Evolutionary conservation across 129 eudicot genomes (phyloP).

Genomic region (Scalesia atractyloides): DNA sequence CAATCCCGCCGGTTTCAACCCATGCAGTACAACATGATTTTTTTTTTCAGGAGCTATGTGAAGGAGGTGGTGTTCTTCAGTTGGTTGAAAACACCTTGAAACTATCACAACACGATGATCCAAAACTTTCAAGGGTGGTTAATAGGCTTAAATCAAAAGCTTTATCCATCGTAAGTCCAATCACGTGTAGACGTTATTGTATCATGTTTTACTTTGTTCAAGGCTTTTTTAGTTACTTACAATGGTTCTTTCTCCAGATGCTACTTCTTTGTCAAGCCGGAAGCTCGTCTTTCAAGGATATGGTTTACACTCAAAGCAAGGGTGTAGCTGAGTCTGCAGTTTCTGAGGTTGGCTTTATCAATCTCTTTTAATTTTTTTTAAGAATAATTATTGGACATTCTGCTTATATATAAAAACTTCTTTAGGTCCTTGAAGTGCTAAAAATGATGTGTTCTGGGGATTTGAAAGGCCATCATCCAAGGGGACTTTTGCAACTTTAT

Average conservation of each 20-base stretch:
- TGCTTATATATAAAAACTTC: neutral
- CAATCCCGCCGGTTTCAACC: neutral
- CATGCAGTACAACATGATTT: neutral
- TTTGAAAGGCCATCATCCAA: slow-evolving; percentile 41
- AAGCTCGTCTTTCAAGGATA: slow-evolving; percentile 66
- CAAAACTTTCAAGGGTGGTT: slow-evolving; percentile 44
- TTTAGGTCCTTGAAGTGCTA: slow-evolving; percentile 70
- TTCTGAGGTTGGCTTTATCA: slow-evolving; percentile 51
- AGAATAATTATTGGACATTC: neutral
- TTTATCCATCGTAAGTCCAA: slow-evolving; percentile 67
- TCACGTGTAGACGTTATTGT: neutral
- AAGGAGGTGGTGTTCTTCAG: slow-evolving; percentile 62
- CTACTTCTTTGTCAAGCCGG: slow-evolving; percentile 72
- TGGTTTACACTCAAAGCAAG: slow-evolving; percentile 62
- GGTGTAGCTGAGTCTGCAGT: slow-evolving; percentile 64
- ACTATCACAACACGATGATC: slow-evolving; percentile 26
- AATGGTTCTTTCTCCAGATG: slow-evolving; percentile 52
- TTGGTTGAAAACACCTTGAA: slow-evolving; percentile 55
- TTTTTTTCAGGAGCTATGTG: slow-evolving; percentile 57
- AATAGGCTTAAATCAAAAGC: slow-evolving; percentile 69
- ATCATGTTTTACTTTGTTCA: slow-evolving; percentile 9
- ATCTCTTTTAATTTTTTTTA: neutral
- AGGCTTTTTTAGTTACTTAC: neutral
- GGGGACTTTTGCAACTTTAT: slow-evolving; percentile 68
- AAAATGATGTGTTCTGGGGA: slow-evolving; percentile 53